phyloP scores from a whole-genome alignment of 1,139 yeast species.

The Taphrina pruni region DNA sequence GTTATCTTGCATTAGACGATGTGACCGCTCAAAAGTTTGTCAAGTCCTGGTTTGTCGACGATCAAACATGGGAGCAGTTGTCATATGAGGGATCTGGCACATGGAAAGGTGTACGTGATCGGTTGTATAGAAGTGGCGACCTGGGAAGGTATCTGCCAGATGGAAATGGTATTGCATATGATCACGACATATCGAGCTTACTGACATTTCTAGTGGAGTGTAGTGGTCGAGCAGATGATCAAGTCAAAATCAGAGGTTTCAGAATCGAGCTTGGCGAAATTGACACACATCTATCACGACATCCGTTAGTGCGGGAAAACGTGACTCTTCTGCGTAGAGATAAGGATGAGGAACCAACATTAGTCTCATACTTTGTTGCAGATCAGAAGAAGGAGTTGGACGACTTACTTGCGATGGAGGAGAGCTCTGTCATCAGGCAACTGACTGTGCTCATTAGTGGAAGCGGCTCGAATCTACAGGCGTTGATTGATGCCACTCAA shows the following conservation, averaged over 20 bases:
- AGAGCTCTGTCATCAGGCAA: background rate
- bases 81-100: conserved; percentile 41
- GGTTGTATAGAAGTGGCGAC: conserved; percentile 96
- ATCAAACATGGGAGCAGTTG: conserved; percentile 49
- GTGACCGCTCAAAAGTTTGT: conserved; percentile 85
- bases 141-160: conserved; percentile 95
- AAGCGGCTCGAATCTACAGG: conserved; percentile 91
- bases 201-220: conserved; percentile 67
- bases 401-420: conserved; percentile 55
- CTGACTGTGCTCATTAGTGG: conserved; percentile 81
- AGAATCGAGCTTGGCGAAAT: conserved; percentile 98
- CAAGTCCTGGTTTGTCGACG: conserved; percentile 82
- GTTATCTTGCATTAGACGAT: conserved; percentile 90
- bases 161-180: conserved; percentile 61
- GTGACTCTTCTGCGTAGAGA: conserved; percentile 63
- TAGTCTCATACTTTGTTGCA: conserved; percentile 91
- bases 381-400: conserved; percentile 60
- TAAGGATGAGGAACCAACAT: conserved; percentile 87
- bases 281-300: conserved; percentile 82
- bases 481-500: conserved; percentile 74
- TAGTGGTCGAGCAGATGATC: conserved; percentile 98
- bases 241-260: conserved; percentile 97
- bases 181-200: background rate
- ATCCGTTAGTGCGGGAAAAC: conserved; percentile 43
- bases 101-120: conserved; percentile 94